These are phyloP conservation scores for Xylaria nigripes DNA, from an alignment of 495 filamentous ascomycete species.

Conservation along the genomic window DNA sequence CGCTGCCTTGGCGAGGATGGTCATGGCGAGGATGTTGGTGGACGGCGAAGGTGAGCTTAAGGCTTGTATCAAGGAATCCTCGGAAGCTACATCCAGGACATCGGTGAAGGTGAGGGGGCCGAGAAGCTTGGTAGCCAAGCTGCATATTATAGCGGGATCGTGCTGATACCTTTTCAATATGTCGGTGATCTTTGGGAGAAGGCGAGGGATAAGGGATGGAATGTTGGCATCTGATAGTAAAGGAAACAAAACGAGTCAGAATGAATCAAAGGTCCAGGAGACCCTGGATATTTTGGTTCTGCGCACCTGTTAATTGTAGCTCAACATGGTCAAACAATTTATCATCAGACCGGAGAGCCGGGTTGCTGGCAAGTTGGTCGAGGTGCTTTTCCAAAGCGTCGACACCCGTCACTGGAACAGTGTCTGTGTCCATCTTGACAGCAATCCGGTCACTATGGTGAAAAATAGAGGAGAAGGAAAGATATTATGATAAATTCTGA, in stretches of 20 bases:
- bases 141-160: conserved; percentile 44
- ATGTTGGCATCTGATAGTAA: conserved; percentile 37
- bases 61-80: conserved; percentile 45
- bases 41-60: conserved; percentile 54
- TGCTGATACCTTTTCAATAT: conserved; percentile 41
- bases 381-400: conserved; percentile 44
- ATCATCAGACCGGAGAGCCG: conserved; percentile 28
- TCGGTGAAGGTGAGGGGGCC: conserved; percentile 43
- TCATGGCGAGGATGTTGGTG: conserved; percentile 62
- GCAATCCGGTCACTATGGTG: conserved; percentile 12
- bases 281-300: neutral
- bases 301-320: conserved; percentile 43
- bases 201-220: conserved; percentile 35
- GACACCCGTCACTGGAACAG: conserved; percentile 34
- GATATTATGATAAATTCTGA: neutral
- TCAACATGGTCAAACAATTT: conserved; percentile 49
- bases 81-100: conserved; percentile 43
- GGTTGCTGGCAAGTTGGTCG: conserved; percentile 35
- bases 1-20: conserved; percentile 65
- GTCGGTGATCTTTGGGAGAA: conserved; percentile 42
- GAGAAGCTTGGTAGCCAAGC: conserved; percentile 47
- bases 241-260: neutral
- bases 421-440: conserved; percentile 27
- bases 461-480: neutral
- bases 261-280: neutral